Conservation (phyloP, 768 basidiomycete species). For the Austroboletus festivus region DNA sequence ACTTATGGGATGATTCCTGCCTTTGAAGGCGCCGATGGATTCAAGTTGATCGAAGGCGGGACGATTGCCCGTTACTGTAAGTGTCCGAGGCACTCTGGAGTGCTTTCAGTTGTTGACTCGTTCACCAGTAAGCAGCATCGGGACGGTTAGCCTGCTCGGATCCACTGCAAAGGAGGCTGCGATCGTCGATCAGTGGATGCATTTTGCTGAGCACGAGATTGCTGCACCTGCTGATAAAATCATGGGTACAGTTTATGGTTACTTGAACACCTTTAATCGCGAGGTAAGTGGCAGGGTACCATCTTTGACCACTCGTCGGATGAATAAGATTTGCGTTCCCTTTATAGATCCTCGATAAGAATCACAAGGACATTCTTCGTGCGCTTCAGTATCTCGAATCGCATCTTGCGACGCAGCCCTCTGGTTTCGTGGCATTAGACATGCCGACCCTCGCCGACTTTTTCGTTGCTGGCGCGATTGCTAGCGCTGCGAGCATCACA, state of each 20-base stretch:
- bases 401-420: slow-evolving; percentile 3
- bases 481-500: neutral
- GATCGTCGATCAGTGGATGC: slow-evolving; percentile 13
- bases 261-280: neutral
- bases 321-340: neutral
- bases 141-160: slow-evolving; percentile 2
- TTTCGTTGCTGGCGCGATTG: slow-evolving; percentile 2
- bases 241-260: neutral
- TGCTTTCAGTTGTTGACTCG: slow-evolving; percentile 9
- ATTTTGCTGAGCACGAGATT: slow-evolving; percentile 13
- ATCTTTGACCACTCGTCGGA: neutral
- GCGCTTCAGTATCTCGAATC: slow-evolving; percentile 8
- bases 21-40: neutral
- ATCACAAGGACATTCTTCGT: neutral
- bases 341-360: neutral
- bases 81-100: neutral
- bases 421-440: slow-evolving; percentile 2
- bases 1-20: neutral
- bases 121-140: slow-evolving; percentile 1
- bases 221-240: neutral
- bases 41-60: neutral
- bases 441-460: slow-evolving; percentile 10
- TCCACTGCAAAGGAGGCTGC: slow-evolving; percentile 3
- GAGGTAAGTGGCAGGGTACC: neutral
- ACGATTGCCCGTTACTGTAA: neutral